Conservation (phyloP, 1,284 basidiomycete species). For the Fomitopsis schrenkii region DNA sequence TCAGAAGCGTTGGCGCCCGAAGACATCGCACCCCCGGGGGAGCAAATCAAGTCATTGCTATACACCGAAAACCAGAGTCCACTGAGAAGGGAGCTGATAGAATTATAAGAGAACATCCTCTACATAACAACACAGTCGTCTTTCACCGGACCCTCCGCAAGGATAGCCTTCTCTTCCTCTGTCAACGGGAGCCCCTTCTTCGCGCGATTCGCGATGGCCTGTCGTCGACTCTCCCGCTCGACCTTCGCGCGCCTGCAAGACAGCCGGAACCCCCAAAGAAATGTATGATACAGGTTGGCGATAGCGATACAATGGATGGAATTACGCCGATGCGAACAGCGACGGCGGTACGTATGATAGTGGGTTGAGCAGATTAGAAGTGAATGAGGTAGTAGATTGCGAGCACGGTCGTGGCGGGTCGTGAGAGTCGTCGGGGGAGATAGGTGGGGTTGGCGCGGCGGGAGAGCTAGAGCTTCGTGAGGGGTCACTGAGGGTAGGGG, state of each 20-base stretch:
- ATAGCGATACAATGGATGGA: constrained; percentile 18
- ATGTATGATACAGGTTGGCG: constrained; percentile 6
- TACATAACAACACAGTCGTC: constrained; percentile 61
- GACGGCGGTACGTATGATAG: constrained; percentile 59
- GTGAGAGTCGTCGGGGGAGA: constrained; percentile 12
- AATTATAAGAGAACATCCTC: neutral
- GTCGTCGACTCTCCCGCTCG: constrained; percentile 61
- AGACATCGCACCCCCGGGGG: too few relatives aligned
- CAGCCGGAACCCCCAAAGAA: neutral
- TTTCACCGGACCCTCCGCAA: constrained; percentile 44
- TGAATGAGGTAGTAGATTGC: constrained; percentile 13
- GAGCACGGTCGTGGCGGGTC: neutral
- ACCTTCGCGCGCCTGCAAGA: constrained; percentile 58
- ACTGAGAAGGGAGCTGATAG: neutral
- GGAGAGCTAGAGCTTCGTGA: constrained; percentile 57
- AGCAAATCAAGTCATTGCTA: too few relatives aligned
- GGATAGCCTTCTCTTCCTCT: constrained; percentile 54
- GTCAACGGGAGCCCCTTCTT: constrained; percentile 56
- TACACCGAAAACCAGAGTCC: neutral
- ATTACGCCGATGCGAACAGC: constrained; percentile 60
- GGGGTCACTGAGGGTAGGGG: constrained; percentile 46
- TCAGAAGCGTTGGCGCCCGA: too few relatives aligned
- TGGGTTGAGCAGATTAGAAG: constrained; percentile 23
- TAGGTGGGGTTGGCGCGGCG: constrained; percentile 12
- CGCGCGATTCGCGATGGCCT: constrained; percentile 64